Evolutionary conservation across 768 basidiomycete species (phyloP).

Genomic region (Rhizopogon rudus): DNA sequence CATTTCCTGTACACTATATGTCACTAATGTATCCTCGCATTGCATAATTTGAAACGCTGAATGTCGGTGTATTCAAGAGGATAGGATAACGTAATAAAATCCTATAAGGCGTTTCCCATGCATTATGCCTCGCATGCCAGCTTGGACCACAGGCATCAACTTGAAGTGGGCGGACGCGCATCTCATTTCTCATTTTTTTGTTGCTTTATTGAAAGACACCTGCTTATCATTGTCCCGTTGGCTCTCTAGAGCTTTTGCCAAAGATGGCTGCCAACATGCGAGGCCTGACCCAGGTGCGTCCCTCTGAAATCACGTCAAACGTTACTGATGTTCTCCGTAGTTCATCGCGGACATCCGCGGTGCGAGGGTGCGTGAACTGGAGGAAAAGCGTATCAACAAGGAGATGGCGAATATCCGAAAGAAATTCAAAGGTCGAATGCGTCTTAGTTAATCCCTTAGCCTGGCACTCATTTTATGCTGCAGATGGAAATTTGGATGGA

Average conservation of each 20-base stretch:
- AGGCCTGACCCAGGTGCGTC: constrained; percentile 81
- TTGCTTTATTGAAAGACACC: not conserved
- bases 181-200: not conserved
- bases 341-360: constrained; percentile 99
- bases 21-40: constrained; percentile 8
- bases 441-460: constrained; percentile 5
- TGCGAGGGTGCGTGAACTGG: constrained; percentile 91
- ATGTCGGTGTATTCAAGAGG: not conserved
- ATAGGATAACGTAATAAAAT: not conserved
- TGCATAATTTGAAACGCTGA: constrained; percentile 2
- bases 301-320: not conserved
- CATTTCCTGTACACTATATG: constrained; percentile 14
- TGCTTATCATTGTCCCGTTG: too few species aligned
- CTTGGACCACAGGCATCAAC: not conserved
- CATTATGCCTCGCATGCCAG: not conserved
- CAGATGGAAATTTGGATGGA: constrained; percentile 82
- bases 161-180: not conserved
- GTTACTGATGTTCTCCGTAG: constrained; percentile 33
- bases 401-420: constrained; percentile 99
- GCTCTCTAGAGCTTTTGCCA: not conserved
- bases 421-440: constrained; percentile 84
- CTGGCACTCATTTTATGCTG: constrained; percentile 4
- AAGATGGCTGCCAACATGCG: constrained; percentile 88
- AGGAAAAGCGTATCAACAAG: constrained; percentile 98
- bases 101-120: not conserved